These are phyloP conservation scores for Malus hybrid DNA, from an alignment of 331 rosid genomes.

Conservation along the genomic window DNA sequence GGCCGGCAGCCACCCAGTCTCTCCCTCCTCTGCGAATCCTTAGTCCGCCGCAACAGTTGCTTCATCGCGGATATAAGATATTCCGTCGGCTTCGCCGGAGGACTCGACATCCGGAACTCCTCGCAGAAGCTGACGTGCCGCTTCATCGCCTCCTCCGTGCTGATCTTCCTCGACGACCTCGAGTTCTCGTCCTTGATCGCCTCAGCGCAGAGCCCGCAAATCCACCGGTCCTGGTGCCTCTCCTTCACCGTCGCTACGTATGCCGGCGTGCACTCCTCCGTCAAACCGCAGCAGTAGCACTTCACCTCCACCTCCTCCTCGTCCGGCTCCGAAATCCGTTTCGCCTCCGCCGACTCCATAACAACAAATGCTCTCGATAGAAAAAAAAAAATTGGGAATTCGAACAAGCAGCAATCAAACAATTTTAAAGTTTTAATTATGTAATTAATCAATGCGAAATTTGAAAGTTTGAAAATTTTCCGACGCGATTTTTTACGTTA, in stretches of 20 bases:
- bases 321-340: not conserved
- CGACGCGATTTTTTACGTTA: not conserved
- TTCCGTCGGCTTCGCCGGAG: conserved; percentile 37
- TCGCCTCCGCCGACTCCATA: not conserved
- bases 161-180: conserved; percentile 25
- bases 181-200: conserved; percentile 60
- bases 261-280: conserved; percentile 66
- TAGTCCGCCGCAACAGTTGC: conserved; percentile 47
- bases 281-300: conserved; percentile 66
- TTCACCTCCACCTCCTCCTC: conserved; percentile 34
- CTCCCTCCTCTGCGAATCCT: conserved; percentile 40
- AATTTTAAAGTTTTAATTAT: not conserved
- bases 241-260: conserved; percentile 54
- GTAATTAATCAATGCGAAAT: not conserved
- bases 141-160: conserved; percentile 51
- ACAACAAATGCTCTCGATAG: not conserved
- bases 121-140: conserved; percentile 44
- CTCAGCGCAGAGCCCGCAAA: conserved; percentile 72
- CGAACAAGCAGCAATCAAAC: not conserved
- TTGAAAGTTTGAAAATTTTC: not conserved
- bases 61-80: conserved; percentile 55
- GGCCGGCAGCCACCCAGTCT: conserved; percentile 20
- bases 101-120: conserved; percentile 39
- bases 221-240: conserved; percentile 63
- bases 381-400: not conserved